These are phyloP conservation scores for Berberis vulgaris DNA, from an alignment of 164 flowering plant genomes.

Conservation along the genomic window DNA sequence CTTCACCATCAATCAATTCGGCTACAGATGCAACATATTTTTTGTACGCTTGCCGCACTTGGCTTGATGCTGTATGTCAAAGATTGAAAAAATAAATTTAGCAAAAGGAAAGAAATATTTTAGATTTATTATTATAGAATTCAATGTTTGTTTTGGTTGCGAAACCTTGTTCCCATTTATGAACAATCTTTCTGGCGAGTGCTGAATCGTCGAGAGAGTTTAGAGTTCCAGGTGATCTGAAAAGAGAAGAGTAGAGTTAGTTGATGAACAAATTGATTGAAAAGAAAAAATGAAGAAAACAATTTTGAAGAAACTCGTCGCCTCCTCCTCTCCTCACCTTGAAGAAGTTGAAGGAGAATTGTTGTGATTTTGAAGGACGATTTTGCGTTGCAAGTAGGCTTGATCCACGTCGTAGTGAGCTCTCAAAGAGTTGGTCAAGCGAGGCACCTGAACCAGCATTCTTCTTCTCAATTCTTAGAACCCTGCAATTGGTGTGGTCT, in stretches of 20 bases:
- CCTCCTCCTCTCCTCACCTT: slow-evolving; percentile 23
- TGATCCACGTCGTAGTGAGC: slow-evolving; percentile 76
- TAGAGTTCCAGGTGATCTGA: slow-evolving; percentile 23
- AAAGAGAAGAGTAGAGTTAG: background rate
- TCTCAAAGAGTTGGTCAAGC: slow-evolving; percentile 69
- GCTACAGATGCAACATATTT: slow-evolving; percentile 64
- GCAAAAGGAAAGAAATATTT: background rate
- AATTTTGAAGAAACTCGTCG: background rate
- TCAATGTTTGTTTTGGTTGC: background rate
- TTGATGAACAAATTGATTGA: background rate
- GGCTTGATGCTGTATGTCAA: slow-evolving; percentile 48
- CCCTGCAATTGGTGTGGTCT: slow-evolving; percentile 5
- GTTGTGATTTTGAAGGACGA: slow-evolving; percentile 41
- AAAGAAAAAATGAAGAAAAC: background rate
- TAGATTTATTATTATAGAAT: background rate
- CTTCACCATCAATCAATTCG: slow-evolving; percentile 68
- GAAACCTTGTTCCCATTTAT: slow-evolving; percentile 79
- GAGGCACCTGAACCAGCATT: slow-evolving; percentile 75
- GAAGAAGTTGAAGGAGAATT: slow-evolving; percentile 8
- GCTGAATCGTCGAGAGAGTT: slow-evolving; percentile 57
- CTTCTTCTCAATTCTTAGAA: background rate
- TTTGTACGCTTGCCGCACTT: slow-evolving; percentile 71
- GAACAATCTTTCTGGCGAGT: slow-evolving; percentile 69
- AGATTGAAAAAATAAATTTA: background rate
- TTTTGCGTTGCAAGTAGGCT: slow-evolving; percentile 74